Base-by-base conservation (phyloP, 2,329 filamentous ascomycete species). In the Mycosphaerella sp. region DNA sequence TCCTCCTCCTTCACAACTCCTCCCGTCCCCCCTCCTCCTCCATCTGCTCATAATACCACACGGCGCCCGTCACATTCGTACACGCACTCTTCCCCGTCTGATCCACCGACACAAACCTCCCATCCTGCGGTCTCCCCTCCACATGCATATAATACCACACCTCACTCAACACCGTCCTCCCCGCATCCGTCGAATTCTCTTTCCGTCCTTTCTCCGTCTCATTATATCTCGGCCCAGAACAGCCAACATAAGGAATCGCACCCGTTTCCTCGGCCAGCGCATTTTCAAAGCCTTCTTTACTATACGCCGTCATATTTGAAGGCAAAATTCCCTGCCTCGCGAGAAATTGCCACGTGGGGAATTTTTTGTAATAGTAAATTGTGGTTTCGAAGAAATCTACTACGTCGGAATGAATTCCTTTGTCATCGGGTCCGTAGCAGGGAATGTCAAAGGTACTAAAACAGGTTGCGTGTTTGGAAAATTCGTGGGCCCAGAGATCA, bases 111-210 rank as follows among this genome's bases (percentile, higher is more conserved):
- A 78, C 63, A 8, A 71, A 74, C 40, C 77, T 67, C 2, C 72
- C 73, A 51, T 75, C 70, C 70, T 85, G 83, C 6, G 81, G 77
- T 12, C 74, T 68, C 3, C 83, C 83, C 52, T 74, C 76, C 1
- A 80, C 78, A 67, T 85, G 78, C 67, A 79, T 76, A 63, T 84
- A 85, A 64, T 86, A 86, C 82, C 82, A 86, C 10, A 83, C 74
- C 74, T 87, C 83, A 55, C 67, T 77, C 45, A 86, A 60, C 32
- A 77, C 73, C 1, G 81, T 85, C 58, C 71, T 71, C 1, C 83
- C 82, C 53, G 72, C 77, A 62, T 86, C 83, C 2, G 64, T 62
- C 2, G 75, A 64, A 46, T 60, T 77, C 23, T 48, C 48, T 17
- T 17, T 17, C 14, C 14, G 1, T 1, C 17, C 78, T 77, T 56